Conservation (phyloP, 2,329 filamentous ascomycete species). For the Raffaelea ambrosiae region DNA sequence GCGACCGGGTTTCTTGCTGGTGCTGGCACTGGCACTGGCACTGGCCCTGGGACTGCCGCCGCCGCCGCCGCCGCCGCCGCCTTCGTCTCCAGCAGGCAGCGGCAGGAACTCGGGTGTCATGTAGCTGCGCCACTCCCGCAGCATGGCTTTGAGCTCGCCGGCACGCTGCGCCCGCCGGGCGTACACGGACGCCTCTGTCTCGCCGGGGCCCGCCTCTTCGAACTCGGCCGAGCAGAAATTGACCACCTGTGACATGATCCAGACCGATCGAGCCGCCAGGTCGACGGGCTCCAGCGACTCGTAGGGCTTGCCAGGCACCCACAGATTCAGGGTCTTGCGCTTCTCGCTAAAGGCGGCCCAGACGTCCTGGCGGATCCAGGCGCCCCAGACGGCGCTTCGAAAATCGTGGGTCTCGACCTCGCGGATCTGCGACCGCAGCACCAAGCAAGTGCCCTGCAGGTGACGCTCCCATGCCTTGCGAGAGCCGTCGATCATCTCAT, state of each 20-base stretch:
- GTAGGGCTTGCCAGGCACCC: constrained; percentile 38
- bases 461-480: constrained; percentile 45
- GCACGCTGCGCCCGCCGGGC: constrained; percentile 32
- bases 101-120: constrained; percentile 41
- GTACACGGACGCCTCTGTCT: constrained; percentile 35
- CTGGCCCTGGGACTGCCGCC: too few species aligned
- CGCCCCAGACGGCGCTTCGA: constrained; percentile 52
- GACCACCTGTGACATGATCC: constrained; percentile 42
- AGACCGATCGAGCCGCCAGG: constrained; percentile 38
- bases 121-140: constrained; percentile 40
- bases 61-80: too few species aligned
- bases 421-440: constrained; percentile 42
- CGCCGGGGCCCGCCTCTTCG: constrained; percentile 24
- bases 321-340: constrained; percentile 47
- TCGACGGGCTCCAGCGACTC: constrained; percentile 36
- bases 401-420: constrained; percentile 45
- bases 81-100: not conserved
- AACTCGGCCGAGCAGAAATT: constrained; percentile 29
- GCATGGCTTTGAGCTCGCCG: constrained; percentile 41
- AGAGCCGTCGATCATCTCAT: constrained; percentile 50
- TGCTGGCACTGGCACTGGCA: not conserved
- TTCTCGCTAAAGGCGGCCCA: constrained; percentile 56
- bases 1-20: not conserved
- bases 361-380: constrained; percentile 57
- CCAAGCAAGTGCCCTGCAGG: constrained; percentile 57